Base-by-base conservation (phyloP, 2,329 filamentous ascomycete species). In the Coniochaeta sp. region DNA sequence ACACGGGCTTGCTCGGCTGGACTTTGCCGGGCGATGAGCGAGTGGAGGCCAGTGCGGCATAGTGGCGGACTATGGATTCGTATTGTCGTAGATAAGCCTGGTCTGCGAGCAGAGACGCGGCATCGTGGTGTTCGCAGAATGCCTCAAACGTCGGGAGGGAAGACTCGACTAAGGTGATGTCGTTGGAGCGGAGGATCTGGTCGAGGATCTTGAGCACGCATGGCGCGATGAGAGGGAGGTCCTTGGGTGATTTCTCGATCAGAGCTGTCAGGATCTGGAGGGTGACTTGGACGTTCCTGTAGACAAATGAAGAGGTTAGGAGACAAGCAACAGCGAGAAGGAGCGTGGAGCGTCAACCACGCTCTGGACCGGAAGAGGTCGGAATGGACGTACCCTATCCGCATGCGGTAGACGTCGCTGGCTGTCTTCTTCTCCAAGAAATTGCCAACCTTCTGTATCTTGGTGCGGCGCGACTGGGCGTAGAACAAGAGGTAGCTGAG, bases 401-500 rank as follows among this genome's bases (percentile, higher is more conserved):
- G 88, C 73, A 86, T 84, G 71, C 90, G 89, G 86, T 89, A 96
- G 66, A 97, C 91, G 79, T 99, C 95, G 70, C 87, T 89, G 63
- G 90, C 90, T 24, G 91, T 95, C 79, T 93, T 91, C 80, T 93
- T 96, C 78, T 98, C 93, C 65, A 99, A 82, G 72, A 97, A 99
- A 67, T 87, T 87, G 73, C 91, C 92, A 66, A 99, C 93, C 77
- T 99, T 99, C 70, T 95, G 91, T 68, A 98, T 87, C 81, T 98
- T 99, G 76, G 90, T 93, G 65, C 91, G 88, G 62, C 93, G 90
- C 67, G 93, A 96, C 71, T 90, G 96, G 63, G 91, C 92, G 79
- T 99, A 98, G 82, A 96, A 98, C 59, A 98, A 86, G 65, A 99
- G 85, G 73, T 98, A 98, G 76, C 91, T 96, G 64, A 99, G 85